Base-by-base conservation (phyloP, 805 yeast genomes). In the Kodamaea hsintzibuensis region DNA sequence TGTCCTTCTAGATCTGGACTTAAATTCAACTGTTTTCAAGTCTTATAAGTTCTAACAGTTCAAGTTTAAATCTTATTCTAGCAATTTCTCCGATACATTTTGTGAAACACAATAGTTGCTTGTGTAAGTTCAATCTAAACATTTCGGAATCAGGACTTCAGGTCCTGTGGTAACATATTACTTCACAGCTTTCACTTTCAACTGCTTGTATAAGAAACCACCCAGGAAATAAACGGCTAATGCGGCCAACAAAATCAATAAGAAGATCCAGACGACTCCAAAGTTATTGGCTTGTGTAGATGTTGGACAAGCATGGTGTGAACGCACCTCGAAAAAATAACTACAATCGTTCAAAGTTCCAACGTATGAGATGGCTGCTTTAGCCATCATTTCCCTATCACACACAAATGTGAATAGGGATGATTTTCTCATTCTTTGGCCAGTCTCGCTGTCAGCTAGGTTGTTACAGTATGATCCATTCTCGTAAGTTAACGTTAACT, bases 221-320 rank as follows among this genome's bases (percentile, higher is more conserved):
- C 75, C 82, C 30, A 69, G 74, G 53, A 60, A 74, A 63, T 63
- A 71, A 43, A 71, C 81, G 62, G 59, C 69, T 62, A 57, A 67
- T 33, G 67, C 75, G 53, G 66, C 78, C 72, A 54, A 71, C 62
- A 55, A 66, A 50, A 86, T 85, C 42, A 83, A 72, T 14, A 82
- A 56, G 58, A 88, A 85, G 48, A 88, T 83, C 75, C 89, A 82
- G 50, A 87, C 78, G 2, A 86, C 83, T 14, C 86, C 85, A 52
- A 82, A 69, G 55, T 87, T 83, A 62, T 85, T 86, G 10, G 79
- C 82, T 60, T 84, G 81, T 50, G 85, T 84, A 8, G 89, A 83
- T 59, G 91, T 86, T 0, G 96, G 89, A 68, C 97, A 91, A 0
- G 96, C 97, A 70, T 86, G 88, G 43, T 89, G 84, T 2, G 96